Base-by-base conservation (phyloP, 768 basidiomycete genomes). In the Plicaturopsis crispa region DNA sequence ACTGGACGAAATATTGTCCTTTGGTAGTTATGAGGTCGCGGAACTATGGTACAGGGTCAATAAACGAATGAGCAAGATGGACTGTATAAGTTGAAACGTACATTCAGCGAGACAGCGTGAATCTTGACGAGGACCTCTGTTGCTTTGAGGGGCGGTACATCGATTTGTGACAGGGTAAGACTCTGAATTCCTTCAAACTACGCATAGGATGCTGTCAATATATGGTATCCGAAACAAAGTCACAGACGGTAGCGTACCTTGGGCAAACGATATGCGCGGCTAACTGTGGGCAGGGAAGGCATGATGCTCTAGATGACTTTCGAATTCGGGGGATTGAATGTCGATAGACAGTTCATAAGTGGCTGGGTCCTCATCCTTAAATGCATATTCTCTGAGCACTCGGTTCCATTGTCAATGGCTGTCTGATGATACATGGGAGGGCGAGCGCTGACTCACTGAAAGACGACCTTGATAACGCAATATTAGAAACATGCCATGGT, bases 111-210 rank as follows among this genome's bases (percentile, higher is more conserved):
- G 22, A 66, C 65, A 2, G 65, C 60, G 30, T 62, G 61, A 11
- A 67, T 51, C 35, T 60, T 64, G 48, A 68, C 56, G 26, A 65
- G 61, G 8, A 65, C 66, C 28, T 69, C 54, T 4, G 46, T 52
- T 0, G 61, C 49, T 21, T 51, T 57, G 4, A 55, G 60, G 37
- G 46, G 41, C 0, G 54, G 50, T 23, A 61, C 42, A 6, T 52
- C 39, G 5, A 21, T 10, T 17, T 47, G 42, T 10, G 7, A 13
- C 17, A 33, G 60, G 65, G 63, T 16, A 45, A 33, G n/a, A n/a
- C n/a, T n/a, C n/a, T n/a, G n/a, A n/a, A n/a, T 18, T 8, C 33
- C 11, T 8, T 8, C 8, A 8, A 8, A 8, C 8, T 12, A n/a
- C n/a, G 8, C 10, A 18, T 16, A 10, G 14, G 10, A 8, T 28